A percentile compares a stretch with the other conserved stretches of the same genome.
phyloP scores from a whole-genome alignment of 1,284 basidiomycete species.

The Xerocomus amazonicus region DNA sequence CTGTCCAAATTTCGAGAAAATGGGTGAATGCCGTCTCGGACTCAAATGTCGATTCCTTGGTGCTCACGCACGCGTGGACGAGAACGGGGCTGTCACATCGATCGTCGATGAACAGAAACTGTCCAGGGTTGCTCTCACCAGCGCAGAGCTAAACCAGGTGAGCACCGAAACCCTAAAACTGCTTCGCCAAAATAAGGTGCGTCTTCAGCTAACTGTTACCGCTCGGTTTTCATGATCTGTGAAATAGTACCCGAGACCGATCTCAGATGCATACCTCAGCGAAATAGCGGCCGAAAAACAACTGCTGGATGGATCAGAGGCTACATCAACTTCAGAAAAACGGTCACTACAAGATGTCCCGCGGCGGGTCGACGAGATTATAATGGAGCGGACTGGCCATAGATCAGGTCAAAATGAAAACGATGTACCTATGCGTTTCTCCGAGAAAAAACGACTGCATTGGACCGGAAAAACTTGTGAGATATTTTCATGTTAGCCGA shows the following conservation, averaged over 20 bases:
- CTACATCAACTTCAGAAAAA: conserved; percentile 22
- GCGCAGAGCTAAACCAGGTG: conserved; percentile 76
- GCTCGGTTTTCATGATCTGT: conserved; percentile 4
- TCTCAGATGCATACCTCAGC: conserved; percentile 66
- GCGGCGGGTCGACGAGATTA: conserved; percentile 29
- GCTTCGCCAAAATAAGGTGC: conserved; percentile 66
- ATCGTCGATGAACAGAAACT: conserved; percentile 58
- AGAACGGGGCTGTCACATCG: conserved; percentile 40
- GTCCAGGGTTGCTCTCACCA: conserved; percentile 45
- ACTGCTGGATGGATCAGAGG: conserved; percentile 35
- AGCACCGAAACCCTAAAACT: conserved; percentile 52
- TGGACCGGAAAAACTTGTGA: conserved; percentile 87
- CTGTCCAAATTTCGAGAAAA: conserved; percentile 74
- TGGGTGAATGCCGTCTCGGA: conserved; percentile 82
- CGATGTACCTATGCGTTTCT: conserved; percentile 63
- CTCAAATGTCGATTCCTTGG: conserved; percentile 91
- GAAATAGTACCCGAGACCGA: conserved; percentile 61
- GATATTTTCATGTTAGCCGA: conserved; percentile 23
- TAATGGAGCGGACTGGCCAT: conserved; percentile 32
- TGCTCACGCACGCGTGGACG: conserved; percentile 54
- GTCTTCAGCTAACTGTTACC: conserved; percentile 10
- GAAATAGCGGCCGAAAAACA: conserved; percentile 48
- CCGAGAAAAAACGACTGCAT: conserved; percentile 84
- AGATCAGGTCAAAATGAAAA: conserved; percentile 43
- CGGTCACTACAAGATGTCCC: conserved; percentile 21